These are phyloP conservation scores for Yamadazyma membranifaciens DNA, from an alignment of 1,139 yeast species.

Conservation along the genomic window DNA sequence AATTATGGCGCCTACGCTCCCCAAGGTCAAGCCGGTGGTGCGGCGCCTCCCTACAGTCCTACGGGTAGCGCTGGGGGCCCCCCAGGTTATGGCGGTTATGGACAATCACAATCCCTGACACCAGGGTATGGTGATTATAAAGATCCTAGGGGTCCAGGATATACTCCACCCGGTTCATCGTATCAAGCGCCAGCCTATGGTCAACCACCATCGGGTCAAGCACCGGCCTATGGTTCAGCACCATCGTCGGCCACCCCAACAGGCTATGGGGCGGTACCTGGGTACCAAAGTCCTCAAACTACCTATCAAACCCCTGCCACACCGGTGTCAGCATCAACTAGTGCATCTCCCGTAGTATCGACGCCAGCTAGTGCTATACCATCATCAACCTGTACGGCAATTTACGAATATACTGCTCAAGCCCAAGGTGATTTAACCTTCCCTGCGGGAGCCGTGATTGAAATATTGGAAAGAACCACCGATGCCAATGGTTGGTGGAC, in stretches of 20 bases:
- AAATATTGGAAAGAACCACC: conserved; percentile 73
- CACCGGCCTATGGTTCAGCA: conserved; percentile 19
- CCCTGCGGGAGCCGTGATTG: conserved; percentile 85
- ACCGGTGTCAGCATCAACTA: conserved; percentile 6
- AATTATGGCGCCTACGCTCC: conserved; percentile 27
- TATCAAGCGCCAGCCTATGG: conserved; percentile 4
- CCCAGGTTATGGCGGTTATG: conserved; percentile 5
- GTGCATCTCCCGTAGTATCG: not conserved
- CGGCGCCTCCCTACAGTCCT: conserved; percentile 5
- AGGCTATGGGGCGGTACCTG: conserved; percentile 14
- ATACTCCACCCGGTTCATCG: conserved; percentile 11
- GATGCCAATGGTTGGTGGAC: conserved; percentile 99
- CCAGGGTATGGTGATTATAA: conserved; percentile 15
- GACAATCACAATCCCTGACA: conserved; percentile 4
- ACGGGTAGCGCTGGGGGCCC: conserved; percentile 16
- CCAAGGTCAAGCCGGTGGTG: conserved; percentile 11
- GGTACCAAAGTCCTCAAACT: conserved; percentile 11
- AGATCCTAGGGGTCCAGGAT: conserved; percentile 18
- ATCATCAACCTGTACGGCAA: conserved; percentile 64
- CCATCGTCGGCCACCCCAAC: conserved; percentile 19
- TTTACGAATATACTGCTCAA: conserved; percentile 77
- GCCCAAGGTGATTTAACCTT: conserved; percentile 88
- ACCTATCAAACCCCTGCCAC: conserved; percentile 16
- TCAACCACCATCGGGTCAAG: conserved; percentile 9
- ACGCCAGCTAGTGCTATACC: not conserved